A percentile compares a stretch with the other conserved stretches of the same genome.
phyloP scores from a whole-genome alignment of 129 eudicot species.

The Artemisia argyi region DNA sequence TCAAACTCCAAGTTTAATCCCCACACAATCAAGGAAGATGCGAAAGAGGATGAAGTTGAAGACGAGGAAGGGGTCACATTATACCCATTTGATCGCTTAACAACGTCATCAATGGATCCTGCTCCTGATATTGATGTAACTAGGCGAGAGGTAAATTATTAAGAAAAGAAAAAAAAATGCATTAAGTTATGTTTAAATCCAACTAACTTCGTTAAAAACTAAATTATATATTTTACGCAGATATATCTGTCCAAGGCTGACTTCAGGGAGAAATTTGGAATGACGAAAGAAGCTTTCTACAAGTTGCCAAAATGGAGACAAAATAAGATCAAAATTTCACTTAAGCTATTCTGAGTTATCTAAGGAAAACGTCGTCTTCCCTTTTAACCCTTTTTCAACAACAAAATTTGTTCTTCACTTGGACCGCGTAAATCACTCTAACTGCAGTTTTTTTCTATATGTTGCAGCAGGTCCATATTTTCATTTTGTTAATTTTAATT shows the following conservation, averaged over 20 bases:
- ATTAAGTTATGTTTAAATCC: not conserved
- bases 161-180: too few relatives aligned
- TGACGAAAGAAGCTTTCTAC: slow-evolving; percentile 71
- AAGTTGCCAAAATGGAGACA: slow-evolving; percentile 94
- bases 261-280: slow-evolving; percentile 74
- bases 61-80: slow-evolving; percentile 70
- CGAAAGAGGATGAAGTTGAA: slow-evolving; percentile 59
- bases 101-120: slow-evolving; percentile 62
- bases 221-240: slow-evolving; percentile 33
- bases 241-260: slow-evolving; percentile 71
- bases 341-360: slow-evolving; percentile 55
- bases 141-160: slow-evolving; percentile 59
- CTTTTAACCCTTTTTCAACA: not conserved
- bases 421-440: slow-evolving; percentile 11
- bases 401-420: slow-evolving; percentile 5
- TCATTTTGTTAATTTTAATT: slow-evolving; percentile 8
- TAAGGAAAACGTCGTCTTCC: slow-evolving; percentile 8
- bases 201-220: not conserved
- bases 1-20: slow-evolving; percentile 44
- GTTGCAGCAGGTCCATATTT: slow-evolving; percentile 20
- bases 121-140: slow-evolving; percentile 70
- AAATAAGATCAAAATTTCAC: slow-evolving; percentile 73
- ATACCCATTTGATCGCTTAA: slow-evolving; percentile 74
- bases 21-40: slow-evolving; percentile 52
- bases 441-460: slow-evolving; percentile 18